Evolutionary conservation across 352 stramenopile species (phyloP).

Genomic region (Globisporangium canariense): DNA sequence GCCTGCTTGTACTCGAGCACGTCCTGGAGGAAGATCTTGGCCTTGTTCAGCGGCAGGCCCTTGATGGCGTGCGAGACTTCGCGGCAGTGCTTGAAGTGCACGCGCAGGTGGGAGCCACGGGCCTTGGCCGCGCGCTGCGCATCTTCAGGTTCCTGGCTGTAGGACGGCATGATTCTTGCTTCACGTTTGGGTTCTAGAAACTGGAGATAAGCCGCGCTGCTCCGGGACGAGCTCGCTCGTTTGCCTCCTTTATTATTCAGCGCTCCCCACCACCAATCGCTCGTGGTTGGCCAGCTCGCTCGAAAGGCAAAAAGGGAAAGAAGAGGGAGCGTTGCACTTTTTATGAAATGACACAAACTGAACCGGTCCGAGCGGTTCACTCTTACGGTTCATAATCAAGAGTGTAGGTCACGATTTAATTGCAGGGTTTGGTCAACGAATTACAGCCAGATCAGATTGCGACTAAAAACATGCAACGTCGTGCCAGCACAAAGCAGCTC

Average conservation of each 20-base stretch:
- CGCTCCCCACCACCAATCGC: slow-evolving; percentile 61
- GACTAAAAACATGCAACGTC: too few relatives aligned
- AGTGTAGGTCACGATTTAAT: too few relatives aligned
- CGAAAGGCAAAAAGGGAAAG: neutral
- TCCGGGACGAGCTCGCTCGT: neutral
- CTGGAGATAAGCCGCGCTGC: slow-evolving; percentile 13
- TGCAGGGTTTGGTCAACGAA: neutral
- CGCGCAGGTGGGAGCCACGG: slow-evolving; percentile 94
- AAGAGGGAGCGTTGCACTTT: neutral
- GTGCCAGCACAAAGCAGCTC: too few relatives aligned
- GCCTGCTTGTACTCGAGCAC: slow-evolving; percentile 97
- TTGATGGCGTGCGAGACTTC: slow-evolving; percentile 98
- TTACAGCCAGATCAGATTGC: neutral
- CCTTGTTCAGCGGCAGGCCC: slow-evolving; percentile 95
- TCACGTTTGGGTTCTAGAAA: slow-evolving; percentile 78
- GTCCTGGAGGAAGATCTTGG: slow-evolving; percentile 94
- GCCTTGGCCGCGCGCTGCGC: slow-evolving; percentile 91
- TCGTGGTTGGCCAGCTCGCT: neutral
- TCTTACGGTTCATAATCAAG: too few relatives aligned
- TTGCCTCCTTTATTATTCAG: neutral
- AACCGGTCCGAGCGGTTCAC: neutral
- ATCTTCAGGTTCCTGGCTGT: slow-evolving; percentile 91
- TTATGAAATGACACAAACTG: neutral
- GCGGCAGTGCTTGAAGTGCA: slow-evolving; percentile 99
- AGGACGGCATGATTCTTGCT: slow-evolving; percentile 81